Evolutionary conservation across 345 rosid genomes (phyloP), one percentile per base, ranked within the genome.

Genomic region (Erysimum cheiranthoides): DNA sequence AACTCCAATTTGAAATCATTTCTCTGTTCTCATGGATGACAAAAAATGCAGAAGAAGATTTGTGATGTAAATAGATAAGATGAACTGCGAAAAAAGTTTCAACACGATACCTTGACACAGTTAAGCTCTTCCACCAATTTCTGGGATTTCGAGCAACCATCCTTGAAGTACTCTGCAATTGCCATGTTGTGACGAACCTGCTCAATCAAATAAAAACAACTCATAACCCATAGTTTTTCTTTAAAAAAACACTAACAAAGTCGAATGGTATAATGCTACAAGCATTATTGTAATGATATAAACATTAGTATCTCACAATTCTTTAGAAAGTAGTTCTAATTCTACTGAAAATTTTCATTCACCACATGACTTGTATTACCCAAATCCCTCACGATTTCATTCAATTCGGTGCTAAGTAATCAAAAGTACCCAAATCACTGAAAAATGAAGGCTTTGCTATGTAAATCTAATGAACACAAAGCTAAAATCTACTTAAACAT

Each of bases 111-210:
- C 97, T 87, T 91, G 73, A 91, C 87, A 74, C 49, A 65, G 77
- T 82, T 84, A 50, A 96, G 97, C 17, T 75, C 88, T 76, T 86
- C 85, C 56, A 96, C 85, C 80, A 96, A 79, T 82, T 81, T 91
- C 85, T 80, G 86, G 21, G 93, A 86, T 73, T 88, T 87, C 57
- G 94, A 84, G 81, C 91, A 92, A 74, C 86, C 91, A 72, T 89
- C 86, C 50, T 82, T 84, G 74, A 87, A 86, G 79, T 79, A 91
- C 71, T 91, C 97, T 9, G 84, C 85, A 65, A 96, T 85, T 56
- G 96, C 94, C 82, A 91, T 93, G 71, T 96, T 93, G 82, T 96
- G 99, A 66, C 87, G 87, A 78, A 96, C 83, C 99, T 96, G 82
- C 69, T 49, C 52, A 50, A 73, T 65, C 64, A 43, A 73, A 16